Evolutionary conservation across 129 eudicot species (phyloP), one percentile per base, ranked within the genome.

Genomic region (Mikania micrantha): DNA sequence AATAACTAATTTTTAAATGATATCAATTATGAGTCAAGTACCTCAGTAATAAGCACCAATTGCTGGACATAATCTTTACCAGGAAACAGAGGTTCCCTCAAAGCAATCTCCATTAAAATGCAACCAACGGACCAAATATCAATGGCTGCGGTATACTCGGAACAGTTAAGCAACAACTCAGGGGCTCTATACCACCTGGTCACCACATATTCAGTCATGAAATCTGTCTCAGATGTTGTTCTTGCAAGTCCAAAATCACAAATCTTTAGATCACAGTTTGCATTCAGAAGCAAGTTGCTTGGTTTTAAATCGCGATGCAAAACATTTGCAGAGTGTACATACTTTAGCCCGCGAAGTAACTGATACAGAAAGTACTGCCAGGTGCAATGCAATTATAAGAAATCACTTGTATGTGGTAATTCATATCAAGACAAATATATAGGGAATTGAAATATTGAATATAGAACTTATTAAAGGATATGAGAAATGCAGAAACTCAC

Each of bases 71-170:
- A 86, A 90, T 32, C 36, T 32, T 32, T 32, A 32, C 36, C 36
- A 32, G 36, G 36, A 32, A 32, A 32, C 36, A 32, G 78, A 35
- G 97, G 82, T 59, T 87, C 87, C 67, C 97, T 84, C 73, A 76
- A 76, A 67, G 79, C 57, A 29, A 90, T 84, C 78, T 90, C 97
- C 95, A 90, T 84, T 72, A 90, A 64, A 65, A 90, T 90, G 78
- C 97, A 90, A 41, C 95, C 97, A 70, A 90, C 97, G 9, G 97
- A 87, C 97, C 97, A 90, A 41, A 87, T 90, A 77, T 90, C 95
- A 48, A 90, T 84, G 31, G 97, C 97, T 24, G 97, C 80, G 38
- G 95, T 90, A 66, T 90, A 90, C 81, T 90, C 97, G 9, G 97
- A 82, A 52, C 97, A 90, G 47, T 90, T 90, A 16, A 90, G 95